Evolutionary conservation across 129 eudicot species (phyloP).

Genomic region (Artemisia tridentata): DNA sequence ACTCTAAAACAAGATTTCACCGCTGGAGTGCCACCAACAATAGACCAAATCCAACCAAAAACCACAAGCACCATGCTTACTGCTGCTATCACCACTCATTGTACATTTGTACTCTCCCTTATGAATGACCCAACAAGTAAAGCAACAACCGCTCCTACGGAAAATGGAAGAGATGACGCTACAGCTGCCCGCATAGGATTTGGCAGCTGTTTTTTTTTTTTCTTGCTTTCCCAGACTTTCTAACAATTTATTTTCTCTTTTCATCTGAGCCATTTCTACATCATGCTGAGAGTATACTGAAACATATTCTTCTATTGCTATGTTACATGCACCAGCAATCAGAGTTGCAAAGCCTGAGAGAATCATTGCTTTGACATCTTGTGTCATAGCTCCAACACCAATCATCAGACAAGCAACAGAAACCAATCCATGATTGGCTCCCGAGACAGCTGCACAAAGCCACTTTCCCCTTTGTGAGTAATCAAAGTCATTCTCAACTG

Average conservation of each 20-base stretch:
- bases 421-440: slow-evolving; percentile 36
- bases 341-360: slow-evolving; percentile 29
- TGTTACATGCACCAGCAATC: slow-evolving; percentile 43
- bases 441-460: slow-evolving; percentile 36
- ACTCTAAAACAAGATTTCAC: slow-evolving; percentile 45
- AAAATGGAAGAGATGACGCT: slow-evolving; percentile 53
- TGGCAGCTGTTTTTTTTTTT: slow-evolving; percentile 36
- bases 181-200: slow-evolving; percentile 55
- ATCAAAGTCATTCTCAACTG: slow-evolving; percentile 15
- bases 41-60: slow-evolving; percentile 57
- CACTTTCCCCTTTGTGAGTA: slow-evolving; percentile 35
- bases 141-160: slow-evolving; percentile 56
- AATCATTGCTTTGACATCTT: slow-evolving; percentile 30
- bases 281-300: slow-evolving; percentile 38
- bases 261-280: slow-evolving; percentile 33
- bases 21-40: slow-evolving; percentile 43
- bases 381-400: slow-evolving; percentile 23
- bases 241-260: slow-evolving; percentile 19
- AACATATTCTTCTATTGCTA: slow-evolving; percentile 41
- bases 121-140: slow-evolving; percentile 50
- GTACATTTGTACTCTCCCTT: slow-evolving; percentile 34
- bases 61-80: slow-evolving; percentile 31
- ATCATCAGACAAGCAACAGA: slow-evolving; percentile 31
- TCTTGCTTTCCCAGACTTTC: background rate
- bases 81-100: slow-evolving; percentile 44